Evolutionary conservation across 345 rosid species (phyloP), one percentile per base, ranked within the genome.

Genomic region (Salix arbutifolia): DNA sequence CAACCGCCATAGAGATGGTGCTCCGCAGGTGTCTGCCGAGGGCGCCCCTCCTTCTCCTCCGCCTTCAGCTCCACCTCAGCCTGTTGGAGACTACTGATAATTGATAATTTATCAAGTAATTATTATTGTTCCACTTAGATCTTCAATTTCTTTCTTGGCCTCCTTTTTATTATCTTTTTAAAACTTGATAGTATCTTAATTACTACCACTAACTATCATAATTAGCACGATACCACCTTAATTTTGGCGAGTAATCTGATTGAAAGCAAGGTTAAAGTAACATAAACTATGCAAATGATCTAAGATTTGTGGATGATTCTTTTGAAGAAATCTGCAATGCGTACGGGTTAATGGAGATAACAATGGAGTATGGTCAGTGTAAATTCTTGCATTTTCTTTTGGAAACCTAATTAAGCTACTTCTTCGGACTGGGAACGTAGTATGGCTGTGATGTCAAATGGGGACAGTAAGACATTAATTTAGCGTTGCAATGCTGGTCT

Each of bases 1-100:
- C 28, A 73, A 76, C 42, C 73, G 78, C 73, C 78, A 67, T 40
- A 25, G 42, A 26, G 78, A 66, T 21, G 62, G 26, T 48, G 42
- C 18, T 56, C 58, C 37, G 2, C 73, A 37, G 8, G 40, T 5
- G 46, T 6, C 71, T 19, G 33, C 40, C 17, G 44, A 16, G 14
- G 77, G 10, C 68, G 4, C 65, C 8, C 10, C 50, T 52, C 77
- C 66, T 64, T 70, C 46, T 4, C 70, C 50, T 44, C 44, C 61
- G 10, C 44, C 71, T 44, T 26, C 61, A 30, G 71, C 35, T 4
- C 71, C 71, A 1, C 38, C 78, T 52, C 67, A 75, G 53, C 37
- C 73, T 18, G 40, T 68, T 5, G 53, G 72, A 50, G 72, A 30
- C 28, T 12, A 61, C 35, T 71, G 11, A 40, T 40, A 40, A 38